Percentiles rank a stretch among this genome's conserved stretches.
Conservation (phyloP, 1,139 yeast genomes). For the Candida sp. region DNA sequence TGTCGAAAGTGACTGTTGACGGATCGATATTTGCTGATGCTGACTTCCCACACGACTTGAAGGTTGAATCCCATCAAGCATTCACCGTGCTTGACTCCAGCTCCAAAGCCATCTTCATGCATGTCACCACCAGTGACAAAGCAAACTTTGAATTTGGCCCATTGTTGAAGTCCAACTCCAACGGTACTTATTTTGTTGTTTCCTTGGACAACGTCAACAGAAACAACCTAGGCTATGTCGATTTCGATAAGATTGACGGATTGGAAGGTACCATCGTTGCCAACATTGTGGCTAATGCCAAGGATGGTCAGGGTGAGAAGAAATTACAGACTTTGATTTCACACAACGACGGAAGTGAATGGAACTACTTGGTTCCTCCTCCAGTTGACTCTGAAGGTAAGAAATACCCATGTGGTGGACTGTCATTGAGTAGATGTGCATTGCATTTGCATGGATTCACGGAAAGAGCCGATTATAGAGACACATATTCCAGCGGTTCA, state of each 20-base stretch:
- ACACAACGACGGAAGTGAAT: constrained; percentile 91
- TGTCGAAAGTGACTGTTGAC: constrained; percentile 79
- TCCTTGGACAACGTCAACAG: constrained; percentile 80
- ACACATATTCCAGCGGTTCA: constrained; percentile 85
- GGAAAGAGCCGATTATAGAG: constrained; percentile 82
- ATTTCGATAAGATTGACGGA: constrained; percentile 84
- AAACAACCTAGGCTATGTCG: constrained; percentile 76
- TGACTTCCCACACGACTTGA: constrained; percentile 72
- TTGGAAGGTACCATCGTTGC: constrained; percentile 87
- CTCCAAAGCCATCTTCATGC: constrained; percentile 79
- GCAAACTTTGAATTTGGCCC: constrained; percentile 71
- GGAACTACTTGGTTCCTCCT: constrained; percentile 79
- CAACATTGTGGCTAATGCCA: constrained; percentile 62
- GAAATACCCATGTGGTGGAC: constrained; percentile 56
- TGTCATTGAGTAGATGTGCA: constrained; percentile 63
- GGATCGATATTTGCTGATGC: constrained; percentile 85
- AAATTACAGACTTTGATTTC: constrained; percentile 74
- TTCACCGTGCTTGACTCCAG: constrained; percentile 84
- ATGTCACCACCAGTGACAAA: constrained; percentile 68
- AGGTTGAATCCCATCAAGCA: constrained; percentile 70
- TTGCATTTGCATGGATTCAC: constrained; percentile 92
- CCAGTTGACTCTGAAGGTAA: constrained; percentile 63
- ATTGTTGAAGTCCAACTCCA: constrained; percentile 89
- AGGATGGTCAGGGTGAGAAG: constrained; percentile 41
- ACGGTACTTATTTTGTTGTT: constrained; percentile 90